Conservation (phyloP, 371 early-diverging fungal genomes). For the Lichtheimia ornata region DNA sequence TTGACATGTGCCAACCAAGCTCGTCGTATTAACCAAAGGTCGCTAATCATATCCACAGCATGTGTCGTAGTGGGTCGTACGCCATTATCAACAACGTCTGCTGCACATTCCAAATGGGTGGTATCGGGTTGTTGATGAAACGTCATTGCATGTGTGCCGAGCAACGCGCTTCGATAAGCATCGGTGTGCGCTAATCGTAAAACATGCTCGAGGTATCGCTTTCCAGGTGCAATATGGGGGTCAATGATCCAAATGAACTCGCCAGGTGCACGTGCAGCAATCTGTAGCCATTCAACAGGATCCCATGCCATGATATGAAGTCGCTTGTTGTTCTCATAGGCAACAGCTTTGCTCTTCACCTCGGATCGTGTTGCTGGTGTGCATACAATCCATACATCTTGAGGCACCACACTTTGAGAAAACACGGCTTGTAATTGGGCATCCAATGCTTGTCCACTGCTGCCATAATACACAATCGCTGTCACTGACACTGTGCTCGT, state of each 20-base stretch:
- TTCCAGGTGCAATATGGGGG: slow-evolving; percentile 49
- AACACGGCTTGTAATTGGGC: slow-evolving; percentile 51
- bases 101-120: slow-evolving; percentile 3
- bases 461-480: slow-evolving; percentile 42
- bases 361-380: slow-evolving; percentile 16
- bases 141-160: slow-evolving; percentile 36
- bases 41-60: slow-evolving; percentile 31
- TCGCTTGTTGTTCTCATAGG: slow-evolving; percentile 22
- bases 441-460: slow-evolving; percentile 25
- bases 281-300: slow-evolving; percentile 37
- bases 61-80: slow-evolving; percentile 21
- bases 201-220: slow-evolving; percentile 43
- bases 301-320: slow-evolving; percentile 34
- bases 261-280: slow-evolving; percentile 40
- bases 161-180: slow-evolving; percentile 44
- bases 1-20: slow-evolving; percentile 29
- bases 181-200: slow-evolving; percentile 44
- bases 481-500: slow-evolving; percentile 44
- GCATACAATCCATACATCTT: slow-evolving; percentile 54
- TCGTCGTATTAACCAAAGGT: slow-evolving; percentile 42
- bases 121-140: slow-evolving; percentile 11
- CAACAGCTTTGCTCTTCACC: slow-evolving; percentile 26
- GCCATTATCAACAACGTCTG: slow-evolving; percentile 11
- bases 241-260: slow-evolving; percentile 54
- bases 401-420: slow-evolving; percentile 50